Base-by-base conservation (phyloP, 2,329 filamentous ascomycete genomes). In the Arachnomyces sp. region DNA sequence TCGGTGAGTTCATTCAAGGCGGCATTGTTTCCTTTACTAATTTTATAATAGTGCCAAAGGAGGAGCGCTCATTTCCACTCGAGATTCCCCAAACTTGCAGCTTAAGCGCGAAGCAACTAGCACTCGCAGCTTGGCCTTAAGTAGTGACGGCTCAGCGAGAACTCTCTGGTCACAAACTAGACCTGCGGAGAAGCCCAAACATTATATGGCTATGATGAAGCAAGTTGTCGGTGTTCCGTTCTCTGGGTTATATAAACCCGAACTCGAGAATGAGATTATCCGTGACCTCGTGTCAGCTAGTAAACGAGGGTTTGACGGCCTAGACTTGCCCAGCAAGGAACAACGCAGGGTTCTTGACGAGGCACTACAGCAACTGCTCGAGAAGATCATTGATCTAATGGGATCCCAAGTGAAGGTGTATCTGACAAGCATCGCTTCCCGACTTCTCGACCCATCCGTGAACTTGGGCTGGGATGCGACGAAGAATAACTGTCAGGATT, bases 181-280 rank as follows among this genome's bases (percentile, higher is more conserved):
- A 3, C 35, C 28, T 5, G 18, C 12, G 3, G 28, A 34, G 28
- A 14, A 25, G 25, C 48, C 38, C 2, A 65, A 63, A 43, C 53
- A 59, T 28, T 62, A 60, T 51, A 64, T 64, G 31, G 55, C 54
- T 21, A 48, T 65, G 33, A 57, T 67, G 58, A 68, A 68, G 40
- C 63, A 67, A 45, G 55, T 68, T 6, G 56, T 65, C 4, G 65
- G 65, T 0, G 52, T 49, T 0, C 53, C 62, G 3, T 68, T 68
- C 36, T 54, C 48, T 3, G 56, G 59, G 4, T 30, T 53, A 8
- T 49, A 59, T 3, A 28, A 50, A 13, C 35, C 51, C 4, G 30
- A 48, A 7, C 32, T 44, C 3, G 57, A 63, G 36, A 7, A 30
- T 8, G 44, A 52, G 1, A 51, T 65, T 3, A 47, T 65, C 34